phyloP scores from a whole-genome alignment of 176 grass and related monocot genomes.

The Elymus sibiricus region DNA sequence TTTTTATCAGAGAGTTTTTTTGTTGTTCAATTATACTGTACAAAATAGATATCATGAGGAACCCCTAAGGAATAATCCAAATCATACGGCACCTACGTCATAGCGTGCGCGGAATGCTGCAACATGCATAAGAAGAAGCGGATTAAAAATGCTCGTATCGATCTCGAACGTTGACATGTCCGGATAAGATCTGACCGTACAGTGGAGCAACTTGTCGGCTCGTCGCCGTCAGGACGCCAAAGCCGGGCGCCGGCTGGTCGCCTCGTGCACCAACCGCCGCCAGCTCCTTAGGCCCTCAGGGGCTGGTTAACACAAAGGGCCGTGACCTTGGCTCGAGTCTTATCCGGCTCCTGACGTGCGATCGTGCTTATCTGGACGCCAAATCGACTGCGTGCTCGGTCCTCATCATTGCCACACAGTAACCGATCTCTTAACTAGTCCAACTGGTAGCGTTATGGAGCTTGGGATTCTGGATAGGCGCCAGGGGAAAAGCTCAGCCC shows the following conservation, averaged over 20 bases:
- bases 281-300: background rate
- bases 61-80: too few species aligned
- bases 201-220: background rate
- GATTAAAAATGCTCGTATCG: background rate
- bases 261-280: background rate
- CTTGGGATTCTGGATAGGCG: background rate
- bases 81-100: background rate
- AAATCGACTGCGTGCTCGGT: background rate
- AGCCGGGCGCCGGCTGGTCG: background rate
- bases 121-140: background rate
- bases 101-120: background rate
- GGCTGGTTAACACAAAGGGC: background rate
- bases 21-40: too few species aligned
- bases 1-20: too few species aligned
- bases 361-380: constrained; percentile 32
- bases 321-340: background rate
- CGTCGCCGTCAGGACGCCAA: background rate
- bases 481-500: background rate
- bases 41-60: too few species aligned
- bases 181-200: background rate
- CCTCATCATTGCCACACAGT: background rate
- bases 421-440: background rate
- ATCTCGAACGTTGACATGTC: background rate
- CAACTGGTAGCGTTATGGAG: background rate
- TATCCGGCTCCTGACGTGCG: background rate